These are phyloP conservation scores for Kalaharituber pfeilii DNA, from an alignment of 2,329 filamentous ascomycete species.

Conservation along the genomic window DNA sequence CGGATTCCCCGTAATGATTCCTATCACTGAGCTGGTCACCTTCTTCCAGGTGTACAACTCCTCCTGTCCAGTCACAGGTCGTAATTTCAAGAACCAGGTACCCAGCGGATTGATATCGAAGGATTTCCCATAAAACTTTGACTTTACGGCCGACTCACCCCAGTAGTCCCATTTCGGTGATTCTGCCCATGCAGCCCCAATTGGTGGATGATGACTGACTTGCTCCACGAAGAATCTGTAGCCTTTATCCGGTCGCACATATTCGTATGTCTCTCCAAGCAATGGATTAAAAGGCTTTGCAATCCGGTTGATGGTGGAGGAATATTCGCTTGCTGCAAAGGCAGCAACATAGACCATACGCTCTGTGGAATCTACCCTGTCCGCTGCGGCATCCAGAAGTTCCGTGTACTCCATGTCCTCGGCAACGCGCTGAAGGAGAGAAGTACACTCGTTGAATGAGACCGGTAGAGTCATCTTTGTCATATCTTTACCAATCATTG, in stretches of 20 bases:
- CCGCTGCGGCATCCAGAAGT: constrained; percentile 72
- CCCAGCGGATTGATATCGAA: constrained; percentile 94
- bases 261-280: constrained; percentile 91
- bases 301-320: constrained; percentile 87
- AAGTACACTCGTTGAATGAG: constrained; percentile 96
- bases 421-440: constrained; percentile 78
- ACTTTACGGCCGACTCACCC: constrained; percentile 86
- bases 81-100: constrained; percentile 85
- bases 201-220: constrained; percentile 89
- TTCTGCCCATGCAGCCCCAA: constrained; percentile 86
- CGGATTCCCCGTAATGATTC: constrained; percentile 92
- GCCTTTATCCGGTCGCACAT: constrained; percentile 84
- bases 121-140: constrained; percentile 92
- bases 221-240: constrained; percentile 98
- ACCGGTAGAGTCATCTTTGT: constrained; percentile 98
- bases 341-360: constrained; percentile 87
- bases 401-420: constrained; percentile 98
- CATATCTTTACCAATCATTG: constrained; percentile 99
- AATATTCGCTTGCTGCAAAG: constrained; percentile 91
- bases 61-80: constrained; percentile 54
- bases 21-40: constrained; percentile 90
- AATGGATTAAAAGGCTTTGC: constrained; percentile 97
- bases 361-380: constrained; percentile 72
- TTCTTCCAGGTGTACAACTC: constrained; percentile 99
- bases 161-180: constrained; percentile 92